Base-by-base conservation (phyloP, 2,329 filamentous ascomycete species). In the Colletotrichum eremochloae region DNA sequence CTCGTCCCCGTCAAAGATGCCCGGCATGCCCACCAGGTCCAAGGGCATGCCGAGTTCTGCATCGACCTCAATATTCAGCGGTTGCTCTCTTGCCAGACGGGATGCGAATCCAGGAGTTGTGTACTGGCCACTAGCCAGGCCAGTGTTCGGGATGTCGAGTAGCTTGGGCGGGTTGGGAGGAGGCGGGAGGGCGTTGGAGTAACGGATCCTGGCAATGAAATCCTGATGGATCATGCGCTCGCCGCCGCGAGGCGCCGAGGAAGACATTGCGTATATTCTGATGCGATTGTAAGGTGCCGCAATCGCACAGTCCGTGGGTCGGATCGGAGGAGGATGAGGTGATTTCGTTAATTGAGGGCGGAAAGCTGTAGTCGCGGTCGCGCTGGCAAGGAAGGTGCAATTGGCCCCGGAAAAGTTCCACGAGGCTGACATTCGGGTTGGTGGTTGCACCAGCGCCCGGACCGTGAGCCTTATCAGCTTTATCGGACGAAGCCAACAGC, bases 11-110 rank as follows among this genome's bases (percentile, higher is more conserved):
- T 98, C 92, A 79, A 98, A 98, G 69, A 98, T 92, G 40, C 95
- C 95, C 8, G 96, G 96, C 85, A 98, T 94, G 78, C 96, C 96
- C 70, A 98, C 93, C 76, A 99, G 85, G 81, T 98, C 96, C 80
- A 99, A 91, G 72, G 95, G 95, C 96, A 99, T 98, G 70, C 96
- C 96, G 77, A 98, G 89, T 85, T 99, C 96, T 11, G 95, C 96
- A 89, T 99, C 96, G 40, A 95, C 95, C 83, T 99, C 96, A 74
- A 99, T 96, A 80, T 98, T 98, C 61, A 97, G 87, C 64, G 96
- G 94, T 85, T 98, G 96, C 79, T 97, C 95, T 79, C 96, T 89
- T 24, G 94, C 94, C 76, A 99, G 86, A 75, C 94, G 91, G 57
- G 95, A 96, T 40, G 95, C 95, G 84, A 97, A 99, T 31, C 92